Percentiles rank a stretch among this genome's conserved stretches.
Conservation (phyloP, 441 rosid species). For the Aleurites moluccanus region DNA sequence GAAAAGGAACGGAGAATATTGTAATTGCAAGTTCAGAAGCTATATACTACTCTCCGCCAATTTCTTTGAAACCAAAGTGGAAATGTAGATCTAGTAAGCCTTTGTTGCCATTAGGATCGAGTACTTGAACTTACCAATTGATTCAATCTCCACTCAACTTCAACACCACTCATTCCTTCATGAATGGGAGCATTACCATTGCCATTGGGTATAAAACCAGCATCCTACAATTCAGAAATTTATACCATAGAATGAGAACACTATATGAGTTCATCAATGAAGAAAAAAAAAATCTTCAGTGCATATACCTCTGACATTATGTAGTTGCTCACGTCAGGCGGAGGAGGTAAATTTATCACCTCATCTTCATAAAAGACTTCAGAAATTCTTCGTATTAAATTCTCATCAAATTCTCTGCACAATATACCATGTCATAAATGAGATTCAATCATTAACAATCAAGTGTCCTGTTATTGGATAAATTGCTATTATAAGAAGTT, state of each 20-base stretch:
- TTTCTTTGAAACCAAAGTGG: not conserved
- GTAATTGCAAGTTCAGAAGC: not conserved
- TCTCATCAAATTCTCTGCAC: slow-evolving; percentile 94
- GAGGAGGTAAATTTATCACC: slow-evolving; percentile 63
- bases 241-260: slow-evolving; percentile 17
- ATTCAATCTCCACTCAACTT: slow-evolving; percentile 70
- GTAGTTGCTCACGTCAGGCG: slow-evolving; percentile 96
- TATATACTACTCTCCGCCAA: not conserved
- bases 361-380: slow-evolving; percentile 90
- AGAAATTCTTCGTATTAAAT: slow-evolving; percentile 64
- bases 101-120: slow-evolving; percentile 18
- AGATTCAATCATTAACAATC: slow-evolving; percentile 8
- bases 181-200: slow-evolving; percentile 45
- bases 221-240: slow-evolving; percentile 52
- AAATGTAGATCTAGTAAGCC: slow-evolving; percentile 3
- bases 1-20: not conserved
- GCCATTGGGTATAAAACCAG: slow-evolving; percentile 76
- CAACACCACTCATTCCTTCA: slow-evolving; percentile 84
- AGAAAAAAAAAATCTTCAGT: slow-evolving; percentile 13
- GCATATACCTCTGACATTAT: slow-evolving; percentile 78
- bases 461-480: not conserved
- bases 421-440: slow-evolving; percentile 22
- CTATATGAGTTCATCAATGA: slow-evolving; percentile 6
- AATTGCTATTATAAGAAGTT: slow-evolving; percentile 15
- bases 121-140: slow-evolving; percentile 49